Evolutionary conservation across 805 yeast genomes (phyloP), one percentile per base, ranked within the genome.

Genomic region (Barnettozyma wickerhamii): DNA sequence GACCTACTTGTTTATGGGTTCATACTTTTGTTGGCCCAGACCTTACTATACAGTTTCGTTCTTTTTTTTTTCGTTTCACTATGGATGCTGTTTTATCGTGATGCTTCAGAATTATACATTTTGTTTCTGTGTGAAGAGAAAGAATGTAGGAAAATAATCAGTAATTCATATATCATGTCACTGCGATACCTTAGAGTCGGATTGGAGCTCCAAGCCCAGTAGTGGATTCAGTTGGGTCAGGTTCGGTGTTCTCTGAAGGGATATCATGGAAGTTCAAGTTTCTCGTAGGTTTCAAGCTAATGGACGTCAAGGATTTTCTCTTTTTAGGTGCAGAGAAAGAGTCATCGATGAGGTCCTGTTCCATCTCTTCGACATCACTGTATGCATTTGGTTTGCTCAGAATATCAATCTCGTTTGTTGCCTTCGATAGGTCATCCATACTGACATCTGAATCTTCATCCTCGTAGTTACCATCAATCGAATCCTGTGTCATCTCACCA

Each of bases 241-340:
- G 24, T 23, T 19, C 34, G 19, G 30, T 31, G 10, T 15, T 20
- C 1, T 20, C 30, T n/a, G n/a, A n/a, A n/a, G 12, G 30, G n/a
- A 26, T 18, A 18, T 5, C 26, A 9, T 23, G 26, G 12, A 33
- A 13, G 30, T 32, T 34, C 5, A 17, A n/a, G 9, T 13, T 36
- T 14, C 33, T 35, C 10, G 20, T 44, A 9, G 58, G 57, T 33
- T 46, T 52, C 39, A 56, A 43, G 15, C 49, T 14, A 23, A 42
- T 46, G 2, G 59, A 52, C 1, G 61, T 55, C 18, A 56, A 42
- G 5, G 61, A 54, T 36, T 41, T 49, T 29, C 55, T 45, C 43
- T 51, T 55, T 31, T 45, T 49, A 6, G 48, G 37, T 1, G 45
- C 38, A 3, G 48, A 38, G 15, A 52, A 37, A 5, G 43, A 44